Evolutionary conservation across 2,329 filamentous ascomycete species (phyloP).

Genomic region (Penicillium sp.): DNA sequence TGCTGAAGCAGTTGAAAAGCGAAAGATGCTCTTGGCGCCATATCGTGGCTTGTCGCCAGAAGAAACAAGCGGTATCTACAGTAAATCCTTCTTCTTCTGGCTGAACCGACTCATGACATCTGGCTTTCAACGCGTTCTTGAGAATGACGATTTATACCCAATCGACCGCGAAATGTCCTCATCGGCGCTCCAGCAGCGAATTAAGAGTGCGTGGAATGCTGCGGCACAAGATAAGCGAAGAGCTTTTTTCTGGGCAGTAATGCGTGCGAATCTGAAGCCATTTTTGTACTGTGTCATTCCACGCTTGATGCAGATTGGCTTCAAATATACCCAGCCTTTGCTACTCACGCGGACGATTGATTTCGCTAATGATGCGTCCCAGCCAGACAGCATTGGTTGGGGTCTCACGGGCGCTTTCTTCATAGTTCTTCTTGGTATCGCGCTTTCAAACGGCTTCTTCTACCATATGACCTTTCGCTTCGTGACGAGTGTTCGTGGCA

Average conservation of each 20-base stretch:
- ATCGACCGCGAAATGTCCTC: neutral
- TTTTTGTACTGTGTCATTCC: conserved; percentile 13
- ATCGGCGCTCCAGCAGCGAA: neutral
- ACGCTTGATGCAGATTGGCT: conserved; percentile 21
- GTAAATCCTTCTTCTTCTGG: conserved; percentile 50
- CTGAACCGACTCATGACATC: conserved; percentile 47
- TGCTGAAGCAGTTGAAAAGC: conserved; percentile 45
- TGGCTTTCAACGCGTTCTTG: conserved; percentile 34
- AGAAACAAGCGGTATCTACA: conserved; percentile 49
- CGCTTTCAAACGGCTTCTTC: conserved; percentile 4
- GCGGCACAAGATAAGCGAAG: neutral
- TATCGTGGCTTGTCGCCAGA: conserved; percentile 46
- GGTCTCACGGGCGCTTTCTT: conserved; percentile 7
- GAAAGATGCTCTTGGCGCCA: conserved; percentile 31
- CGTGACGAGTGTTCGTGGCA: neutral
- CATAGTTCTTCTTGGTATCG: conserved; percentile 2
- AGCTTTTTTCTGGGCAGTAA: neutral
- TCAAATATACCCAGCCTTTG: conserved; percentile 29
- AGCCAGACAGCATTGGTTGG: conserved; percentile 4
- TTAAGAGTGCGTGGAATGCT: neutral
- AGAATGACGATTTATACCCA: conserved; percentile 1
- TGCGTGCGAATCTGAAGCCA: neutral
- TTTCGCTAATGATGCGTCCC: conserved; percentile 10
- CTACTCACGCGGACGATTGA: conserved; percentile 23
- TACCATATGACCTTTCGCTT: conserved; percentile 9